Conservation (phyloP, 23 red algal species). For the Chondrus crispus region DNA sequence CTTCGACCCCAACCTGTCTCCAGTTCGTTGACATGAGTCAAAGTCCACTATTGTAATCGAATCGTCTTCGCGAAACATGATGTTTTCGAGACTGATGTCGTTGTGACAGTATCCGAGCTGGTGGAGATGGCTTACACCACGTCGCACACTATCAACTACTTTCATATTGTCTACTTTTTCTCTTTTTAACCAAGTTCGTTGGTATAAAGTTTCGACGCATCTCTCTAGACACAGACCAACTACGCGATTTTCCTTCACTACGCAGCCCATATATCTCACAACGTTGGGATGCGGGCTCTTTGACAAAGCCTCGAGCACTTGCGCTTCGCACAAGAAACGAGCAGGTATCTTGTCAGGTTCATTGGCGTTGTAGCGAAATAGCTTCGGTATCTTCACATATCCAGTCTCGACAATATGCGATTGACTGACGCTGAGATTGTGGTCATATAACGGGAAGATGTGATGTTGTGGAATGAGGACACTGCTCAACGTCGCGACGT, state of each 20-base stretch:
- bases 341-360: slow-evolving; percentile 4
- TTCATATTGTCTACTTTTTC: not conserved
- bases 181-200: slow-evolving; percentile 1
- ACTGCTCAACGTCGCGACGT: no score
- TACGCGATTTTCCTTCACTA: not conserved
- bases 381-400: slow-evolving; percentile 3
- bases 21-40: not conserved
- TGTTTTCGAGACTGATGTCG: slow-evolving; percentile 10
- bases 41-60: not conserved
- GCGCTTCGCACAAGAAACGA: not conserved
- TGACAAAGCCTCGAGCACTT: not conserved
- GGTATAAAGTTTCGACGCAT: slow-evolving; percentile 1
- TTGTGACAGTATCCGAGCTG: not conserved
- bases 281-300: not conserved
- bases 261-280: not conserved
- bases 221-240: not conserved
- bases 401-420: not conserved
- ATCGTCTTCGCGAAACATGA: slow-evolving; percentile 20
- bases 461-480: not conserved
- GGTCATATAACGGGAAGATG: slow-evolving; percentile 4
- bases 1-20: not conserved
- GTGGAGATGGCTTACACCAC: not conserved
- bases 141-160: not conserved
- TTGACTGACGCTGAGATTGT: not conserved
- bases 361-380: not conserved